These are phyloP conservation scores for Kwoniella sp. DNA, from an alignment of 768 basidiomycete genomes.

Conservation along the genomic window DNA sequence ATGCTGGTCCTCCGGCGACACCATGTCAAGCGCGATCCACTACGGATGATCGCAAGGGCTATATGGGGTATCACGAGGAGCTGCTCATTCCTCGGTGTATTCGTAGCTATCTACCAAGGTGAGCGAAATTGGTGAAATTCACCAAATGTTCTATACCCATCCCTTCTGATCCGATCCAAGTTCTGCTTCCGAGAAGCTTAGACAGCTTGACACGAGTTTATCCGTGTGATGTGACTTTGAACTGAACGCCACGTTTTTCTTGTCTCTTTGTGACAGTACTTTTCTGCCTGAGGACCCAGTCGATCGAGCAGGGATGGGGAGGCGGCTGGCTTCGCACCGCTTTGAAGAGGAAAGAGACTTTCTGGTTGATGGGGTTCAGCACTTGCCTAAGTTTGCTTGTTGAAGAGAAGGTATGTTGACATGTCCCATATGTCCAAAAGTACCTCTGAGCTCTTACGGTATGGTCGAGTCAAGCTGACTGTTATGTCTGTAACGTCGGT, in stretches of 20 bases:
- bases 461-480: not conserved
- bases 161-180: too few species aligned
- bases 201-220: not conserved
- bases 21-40: slow-evolving; percentile 68
- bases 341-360: slow-evolving; percentile 70
- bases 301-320: slow-evolving; percentile 24
- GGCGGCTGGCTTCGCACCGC: slow-evolving; percentile 61
- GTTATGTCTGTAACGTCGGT: not conserved
- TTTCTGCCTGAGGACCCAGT: slow-evolving; percentile 38
- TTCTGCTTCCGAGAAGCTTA: too few species aligned
- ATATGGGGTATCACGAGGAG: slow-evolving; percentile 75
- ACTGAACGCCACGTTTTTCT: too few species aligned
- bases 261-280: slow-evolving; percentile 28
- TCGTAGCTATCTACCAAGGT: slow-evolving; percentile 83
- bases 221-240: too few species aligned
- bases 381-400: slow-evolving; percentile 78
- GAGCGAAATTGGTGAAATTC: slow-evolving; percentile 38
- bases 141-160: too few species aligned
- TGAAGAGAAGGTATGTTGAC: slow-evolving; percentile 71
- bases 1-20: slow-evolving; percentile 77
- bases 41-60: slow-evolving; percentile 67
- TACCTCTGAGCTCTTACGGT: not conserved
- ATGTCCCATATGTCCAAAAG: too few species aligned
- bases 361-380: slow-evolving; percentile 72
- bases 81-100: slow-evolving; percentile 81